Evolutionary conservation across 2,329 filamentous ascomycete species (phyloP).

Genomic region (Colletotrichum agaves): DNA sequence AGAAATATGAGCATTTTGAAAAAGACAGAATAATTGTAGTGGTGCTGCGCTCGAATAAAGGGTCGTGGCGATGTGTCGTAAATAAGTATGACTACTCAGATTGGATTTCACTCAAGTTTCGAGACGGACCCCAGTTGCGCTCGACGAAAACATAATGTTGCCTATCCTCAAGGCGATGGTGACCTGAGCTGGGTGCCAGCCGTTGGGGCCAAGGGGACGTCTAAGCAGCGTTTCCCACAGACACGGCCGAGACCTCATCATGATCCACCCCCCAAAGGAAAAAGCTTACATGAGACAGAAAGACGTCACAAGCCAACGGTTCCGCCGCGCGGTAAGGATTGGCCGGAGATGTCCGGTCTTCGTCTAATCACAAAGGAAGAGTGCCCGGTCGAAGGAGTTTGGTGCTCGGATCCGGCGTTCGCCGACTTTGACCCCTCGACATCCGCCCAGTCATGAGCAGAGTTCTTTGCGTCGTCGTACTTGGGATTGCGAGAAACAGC

Average conservation of each 20-base stretch:
- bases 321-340: neutral
- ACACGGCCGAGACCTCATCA: neutral
- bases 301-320: neutral
- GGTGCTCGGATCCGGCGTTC: constrained; percentile 8
- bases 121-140: neutral
- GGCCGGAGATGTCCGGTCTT: neutral
- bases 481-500: neutral
- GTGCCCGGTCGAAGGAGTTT: neutral
- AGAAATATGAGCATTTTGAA: no score
- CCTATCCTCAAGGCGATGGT: neutral
- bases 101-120: no score
- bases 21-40: no score
- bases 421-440: neutral
- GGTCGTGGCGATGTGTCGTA: no score
- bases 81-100: no score
- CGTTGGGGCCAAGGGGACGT: neutral
- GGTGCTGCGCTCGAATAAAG: no score
- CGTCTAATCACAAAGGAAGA: neutral
- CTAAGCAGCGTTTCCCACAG: neutral
- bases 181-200: neutral
- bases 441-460: neutral
- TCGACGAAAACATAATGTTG: neutral
- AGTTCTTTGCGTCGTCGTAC: neutral
- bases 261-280: neutral
- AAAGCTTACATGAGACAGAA: neutral